Evolutionary conservation across 306 rosid species (phyloP), one percentile per base, ranked within the genome.

Genomic region (Carpinus viminea): DNA sequence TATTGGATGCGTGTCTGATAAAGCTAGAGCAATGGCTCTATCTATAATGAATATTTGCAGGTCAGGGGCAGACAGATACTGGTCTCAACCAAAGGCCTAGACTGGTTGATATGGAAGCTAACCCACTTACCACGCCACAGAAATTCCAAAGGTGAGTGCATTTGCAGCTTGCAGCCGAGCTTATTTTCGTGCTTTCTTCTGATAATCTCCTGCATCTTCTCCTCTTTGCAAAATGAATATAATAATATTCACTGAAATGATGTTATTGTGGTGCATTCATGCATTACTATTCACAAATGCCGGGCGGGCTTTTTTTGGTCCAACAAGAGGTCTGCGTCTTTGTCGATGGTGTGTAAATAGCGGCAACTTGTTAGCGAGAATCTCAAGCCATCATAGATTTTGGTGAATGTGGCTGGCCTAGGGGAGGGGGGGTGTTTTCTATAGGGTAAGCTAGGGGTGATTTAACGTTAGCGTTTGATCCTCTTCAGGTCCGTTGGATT

Each of bases 1-100:
- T 87, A 88, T 84, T 90, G 74, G 79, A 59, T 17, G 13, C 54
- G 82, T 85, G 87, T 87, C 90, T 85, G 85, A 80, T 77, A 85
- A 92, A 81, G 88, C 57, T 66, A 85, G 84, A 70, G 77, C 89
- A 85, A 70, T 81, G 76, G 55, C 68, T 85, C 76, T 54, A 62
- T 72, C 54, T 68, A 34, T 79, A 68, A 59, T 84, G 80, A 72
- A 80, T 70, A 20, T 82, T 79, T 79, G 83, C 90, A 92, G 93
- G 92, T 74, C 71, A 80, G 77, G 91, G 87, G 75, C 88, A 73
- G 72, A 83, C 69, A 65, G 85, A 80, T 75, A 48, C 68, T 83
- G 84, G 87, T 20, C 80, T 78, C 77, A 87, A 69, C 71, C 89
- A 70, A 60, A 87, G 79, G 81, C 78, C 77, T 73, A 85, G 75